Conservation (phyloP, 164 flowering plant genomes). For the Umbellularia californica region DNA sequence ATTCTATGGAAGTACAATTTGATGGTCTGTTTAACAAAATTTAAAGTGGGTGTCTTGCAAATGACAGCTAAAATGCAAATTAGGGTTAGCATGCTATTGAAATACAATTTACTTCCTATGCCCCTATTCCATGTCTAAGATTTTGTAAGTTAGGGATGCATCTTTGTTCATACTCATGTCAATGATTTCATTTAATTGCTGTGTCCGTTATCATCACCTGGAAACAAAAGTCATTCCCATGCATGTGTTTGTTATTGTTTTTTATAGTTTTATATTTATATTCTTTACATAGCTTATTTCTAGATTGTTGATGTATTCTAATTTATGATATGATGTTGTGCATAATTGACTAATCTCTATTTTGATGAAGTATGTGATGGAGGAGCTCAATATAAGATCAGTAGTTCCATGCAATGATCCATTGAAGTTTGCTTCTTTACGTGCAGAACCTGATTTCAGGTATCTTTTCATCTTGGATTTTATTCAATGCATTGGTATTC, state of each 20-base stretch:
- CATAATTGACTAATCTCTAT: background rate
- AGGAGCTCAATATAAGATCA: slow-evolving; percentile 78
- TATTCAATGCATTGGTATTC: background rate
- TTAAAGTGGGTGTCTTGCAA: too few relatives aligned
- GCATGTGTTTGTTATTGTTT: too few relatives aligned
- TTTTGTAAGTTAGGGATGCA: background rate
- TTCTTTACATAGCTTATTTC: background rate
- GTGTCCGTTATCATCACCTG: background rate
- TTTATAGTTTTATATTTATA: too few relatives aligned
- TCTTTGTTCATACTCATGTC: background rate
- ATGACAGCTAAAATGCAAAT: too few relatives aligned
- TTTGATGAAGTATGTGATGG: slow-evolving; percentile 64
- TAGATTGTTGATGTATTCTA: background rate
- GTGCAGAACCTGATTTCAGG: slow-evolving; percentile 99
- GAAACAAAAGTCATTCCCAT: too few relatives aligned
- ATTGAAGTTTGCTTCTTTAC: slow-evolving; percentile 73
- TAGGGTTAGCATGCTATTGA: too few relatives aligned
- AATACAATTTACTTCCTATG: too few relatives aligned
- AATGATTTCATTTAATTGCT: background rate
- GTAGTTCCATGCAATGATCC: slow-evolving; percentile 77
- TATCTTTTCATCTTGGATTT: slow-evolving; percentile 16
- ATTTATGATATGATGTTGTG: background rate
- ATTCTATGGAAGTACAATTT: too few relatives aligned
- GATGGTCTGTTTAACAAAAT: too few relatives aligned
- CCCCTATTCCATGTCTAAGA: background rate